A percentile compares a stretch with the other conserved stretches of the same genome.
These are phyloP conservation scores for Cyberlindnera subsufficiens DNA, from an alignment of 805 yeast species.

Conservation along the genomic window DNA sequence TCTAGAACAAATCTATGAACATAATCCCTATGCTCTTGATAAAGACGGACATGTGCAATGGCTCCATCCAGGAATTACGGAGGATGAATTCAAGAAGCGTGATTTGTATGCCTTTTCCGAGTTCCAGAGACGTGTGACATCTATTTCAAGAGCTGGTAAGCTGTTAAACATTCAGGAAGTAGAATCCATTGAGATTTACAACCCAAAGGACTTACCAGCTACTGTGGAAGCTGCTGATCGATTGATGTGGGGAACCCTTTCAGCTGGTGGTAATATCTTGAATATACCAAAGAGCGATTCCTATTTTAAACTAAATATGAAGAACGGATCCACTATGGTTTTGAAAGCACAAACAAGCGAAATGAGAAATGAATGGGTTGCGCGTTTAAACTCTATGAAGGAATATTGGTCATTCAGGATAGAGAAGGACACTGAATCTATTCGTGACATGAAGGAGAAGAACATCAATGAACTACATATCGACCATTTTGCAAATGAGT, in stretches of 20 bases:
- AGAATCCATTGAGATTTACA: constrained; percentile 31
- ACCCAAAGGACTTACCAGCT: constrained; percentile 18
- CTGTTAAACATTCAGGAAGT: constrained; percentile 56
- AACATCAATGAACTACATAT: constrained; percentile 45
- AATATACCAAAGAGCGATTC: constrained; percentile 33
- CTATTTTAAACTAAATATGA: constrained; percentile 45
- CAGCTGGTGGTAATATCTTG: constrained; percentile 18
- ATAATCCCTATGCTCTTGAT: constrained; percentile 51
- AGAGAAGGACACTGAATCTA: constrained; percentile 28
- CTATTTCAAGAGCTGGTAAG: constrained; percentile 52
- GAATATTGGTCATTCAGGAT: constrained; percentile 56
- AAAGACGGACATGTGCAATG: constrained; percentile 51
- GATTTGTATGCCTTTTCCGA: constrained; percentile 64
- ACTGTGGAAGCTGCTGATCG: constrained; percentile 25
- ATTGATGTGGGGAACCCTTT: constrained; percentile 23
- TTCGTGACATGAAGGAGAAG: constrained; percentile 27
- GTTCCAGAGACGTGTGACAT: constrained; percentile 52
- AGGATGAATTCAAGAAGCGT: constrained; percentile 35
- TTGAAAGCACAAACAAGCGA: constrained; percentile 49
- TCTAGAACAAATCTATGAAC: constrained; percentile 29
- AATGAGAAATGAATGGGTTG: constrained; percentile 64
- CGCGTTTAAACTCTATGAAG: constrained; percentile 35
- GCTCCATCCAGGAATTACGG: constrained; percentile 38
- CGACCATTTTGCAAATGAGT: constrained; percentile 52
- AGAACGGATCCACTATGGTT: constrained; percentile 39